Percentiles rank a stretch among this genome's conserved stretches.
Conservation (phyloP, 306 rosid species). For the Quillaja saponaria region DNA sequence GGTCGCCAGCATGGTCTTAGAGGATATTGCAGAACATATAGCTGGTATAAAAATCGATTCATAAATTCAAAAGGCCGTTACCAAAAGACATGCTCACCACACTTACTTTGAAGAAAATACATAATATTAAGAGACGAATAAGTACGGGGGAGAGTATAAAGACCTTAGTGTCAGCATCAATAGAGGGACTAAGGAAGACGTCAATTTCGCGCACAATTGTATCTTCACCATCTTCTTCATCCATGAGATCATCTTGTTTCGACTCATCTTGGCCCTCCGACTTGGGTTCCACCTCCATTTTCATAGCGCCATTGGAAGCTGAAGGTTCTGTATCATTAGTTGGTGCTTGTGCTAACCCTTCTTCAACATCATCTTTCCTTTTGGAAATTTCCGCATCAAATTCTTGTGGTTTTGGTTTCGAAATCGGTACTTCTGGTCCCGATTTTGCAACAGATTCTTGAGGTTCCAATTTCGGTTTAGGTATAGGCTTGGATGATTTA, state of each 20-base stretch:
- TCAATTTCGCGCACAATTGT: conserved; percentile 80
- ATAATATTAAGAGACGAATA: neutral
- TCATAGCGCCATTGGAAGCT: conserved; percentile 36
- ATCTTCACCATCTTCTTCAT: conserved; percentile 55
- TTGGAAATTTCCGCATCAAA: conserved; percentile 21
- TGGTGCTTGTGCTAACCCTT: neutral
- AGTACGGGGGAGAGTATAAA: neutral
- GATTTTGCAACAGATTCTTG: conserved; percentile 26
- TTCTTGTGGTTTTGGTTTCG: conserved; percentile 43
- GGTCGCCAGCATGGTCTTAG: conserved; percentile 88
- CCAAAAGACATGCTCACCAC: too few species aligned
- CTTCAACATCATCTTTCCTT: conserved; percentile 38
- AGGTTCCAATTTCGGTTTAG: conserved; percentile 46
- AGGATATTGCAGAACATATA: conserved; percentile 85
- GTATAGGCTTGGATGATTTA: conserved; percentile 56
- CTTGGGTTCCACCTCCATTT: conserved; percentile 44
- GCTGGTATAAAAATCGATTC: conserved; percentile 31
- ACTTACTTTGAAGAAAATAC: neutral
- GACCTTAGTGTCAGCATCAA: conserved; percentile 58
- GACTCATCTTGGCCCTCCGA: conserved; percentile 37
- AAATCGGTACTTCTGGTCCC: conserved; percentile 24
- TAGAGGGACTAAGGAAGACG: conserved; percentile 61
- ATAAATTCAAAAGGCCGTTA: neutral
- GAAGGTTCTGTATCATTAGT: conserved; percentile 19
- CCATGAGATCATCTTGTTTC: conserved; percentile 50